A percentile compares a stretch with the other conserved stretches of the same genome.
Evolutionary conservation across 305 asterid genomes (phyloP).

Genomic region (Solanum chacoense): DNA sequence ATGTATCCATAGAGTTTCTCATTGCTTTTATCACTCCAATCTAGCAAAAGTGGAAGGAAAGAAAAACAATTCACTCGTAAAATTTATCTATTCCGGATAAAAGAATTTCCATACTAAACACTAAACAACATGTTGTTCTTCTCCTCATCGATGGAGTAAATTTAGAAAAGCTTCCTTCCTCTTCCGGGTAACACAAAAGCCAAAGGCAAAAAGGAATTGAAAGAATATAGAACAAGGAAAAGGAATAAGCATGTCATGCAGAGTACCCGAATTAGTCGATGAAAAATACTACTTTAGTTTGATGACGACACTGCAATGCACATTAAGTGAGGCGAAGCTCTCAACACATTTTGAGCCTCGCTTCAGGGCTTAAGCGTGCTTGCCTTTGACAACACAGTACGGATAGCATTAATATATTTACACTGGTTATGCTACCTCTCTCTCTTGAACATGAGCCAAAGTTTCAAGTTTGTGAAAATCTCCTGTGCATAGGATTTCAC

Average conservation of each 20-base stretch:
- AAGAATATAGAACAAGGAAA: neutral
- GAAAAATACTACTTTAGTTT: neutral
- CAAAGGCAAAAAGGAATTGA: neutral
- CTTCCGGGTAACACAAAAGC: neutral
- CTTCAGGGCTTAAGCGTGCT: neutral
- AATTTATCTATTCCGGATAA: neutral
- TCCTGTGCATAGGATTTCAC: neutral
- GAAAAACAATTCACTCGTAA: neutral
- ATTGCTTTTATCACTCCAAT: conserved; percentile 76
- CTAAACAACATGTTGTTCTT: neutral
- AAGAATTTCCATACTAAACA: neutral
- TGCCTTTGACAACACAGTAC: neutral
- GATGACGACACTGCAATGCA: neutral
- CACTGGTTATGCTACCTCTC: neutral
- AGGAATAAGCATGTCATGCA: neutral
- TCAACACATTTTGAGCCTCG: neutral
- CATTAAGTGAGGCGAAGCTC: neutral
- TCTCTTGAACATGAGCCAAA: neutral
- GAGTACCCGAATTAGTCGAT: neutral
- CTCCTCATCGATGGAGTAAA: neutral
- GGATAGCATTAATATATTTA: neutral
- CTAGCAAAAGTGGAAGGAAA: conserved; percentile 19
- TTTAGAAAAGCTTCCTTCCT: neutral
- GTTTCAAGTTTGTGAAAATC: neutral
- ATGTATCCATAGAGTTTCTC: conserved; percentile 44